Evolutionary conservation across 2,329 filamentous ascomycete species (phyloP), one percentile per base, ranked within the genome.

Genomic region (Lasiodiplodia sp.): DNA sequence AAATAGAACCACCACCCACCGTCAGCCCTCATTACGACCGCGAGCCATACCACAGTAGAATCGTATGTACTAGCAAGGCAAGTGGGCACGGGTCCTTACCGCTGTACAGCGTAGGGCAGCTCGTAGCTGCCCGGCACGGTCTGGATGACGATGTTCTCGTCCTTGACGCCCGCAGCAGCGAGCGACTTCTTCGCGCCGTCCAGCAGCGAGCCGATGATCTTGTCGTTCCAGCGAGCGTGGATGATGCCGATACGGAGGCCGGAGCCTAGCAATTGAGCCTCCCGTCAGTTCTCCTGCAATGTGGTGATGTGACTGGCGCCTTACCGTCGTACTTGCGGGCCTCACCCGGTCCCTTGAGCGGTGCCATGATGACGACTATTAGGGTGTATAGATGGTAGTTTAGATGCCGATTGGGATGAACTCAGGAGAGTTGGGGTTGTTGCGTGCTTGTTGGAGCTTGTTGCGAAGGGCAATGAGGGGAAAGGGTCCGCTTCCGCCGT

Each of bases 111-210:
- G 76, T 95, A 92, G 64, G 96, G 96, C 53, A 99, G 87, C 83
- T 99, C 96, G 87, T 96, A 99, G 72, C 92, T 92, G 66, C 96
- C 96, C 0, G 96, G 96, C 40, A 98, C 96, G 63, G 91, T 92
- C 83, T 97, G 92, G 49, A 94, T 83, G 67, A 94, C 88, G 76
- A 99, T 96, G 81, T 97, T 97, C 75, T 92, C 89, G 76, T 94
- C 90, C 79, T 90, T 90, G 68, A 99, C 95, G 67, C 96, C 96
- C 66, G 91, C 89, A 53, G 87, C 87, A 40, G 91, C 83, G 68
- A 99, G 89, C 77, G 91, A 91, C 74, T 91, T 90, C 81, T 91
- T 92, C 56, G 92, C 89, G 72, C 96, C 96, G 65, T 87, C 85
- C 70, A 99, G 87, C 68, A 99, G 89, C 66, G 93, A 90, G 69